Percentiles rank a stretch among this genome's conserved stretches.
Evolutionary conservation across 345 rosid genomes (phyloP).

Genomic region (Eucalyptus microcorys): DNA sequence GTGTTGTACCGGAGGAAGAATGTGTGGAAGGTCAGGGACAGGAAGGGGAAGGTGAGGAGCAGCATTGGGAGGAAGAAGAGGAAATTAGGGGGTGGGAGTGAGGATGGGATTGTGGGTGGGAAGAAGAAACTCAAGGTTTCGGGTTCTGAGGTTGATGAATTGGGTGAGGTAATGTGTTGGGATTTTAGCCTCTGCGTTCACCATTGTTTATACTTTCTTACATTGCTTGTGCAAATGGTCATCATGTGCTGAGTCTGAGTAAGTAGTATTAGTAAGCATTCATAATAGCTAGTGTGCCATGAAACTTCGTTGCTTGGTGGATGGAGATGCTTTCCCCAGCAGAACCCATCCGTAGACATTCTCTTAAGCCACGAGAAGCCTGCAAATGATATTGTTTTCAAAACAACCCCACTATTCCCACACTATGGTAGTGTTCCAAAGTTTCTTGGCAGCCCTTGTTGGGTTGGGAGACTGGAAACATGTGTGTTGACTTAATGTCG

Average conservation of each 20-base stretch:
- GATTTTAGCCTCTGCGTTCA: accelerated
- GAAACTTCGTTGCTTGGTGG: not conserved
- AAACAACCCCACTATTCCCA: not conserved
- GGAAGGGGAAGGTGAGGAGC: conserved; percentile 50
- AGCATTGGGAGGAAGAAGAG: conserved; percentile 47
- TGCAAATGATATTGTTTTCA: not conserved
- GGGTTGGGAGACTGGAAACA: not conserved
- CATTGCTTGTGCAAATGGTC: not conserved
- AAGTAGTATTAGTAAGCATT: not conserved
- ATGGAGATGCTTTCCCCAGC: not conserved
- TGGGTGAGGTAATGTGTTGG: not conserved
- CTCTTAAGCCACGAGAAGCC: not conserved
- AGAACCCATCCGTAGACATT: not conserved
- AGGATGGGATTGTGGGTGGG: not conserved
- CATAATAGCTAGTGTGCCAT: not conserved
- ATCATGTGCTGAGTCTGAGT: not conserved
- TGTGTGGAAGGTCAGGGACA: conserved; percentile 81
- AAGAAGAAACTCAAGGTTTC: conserved; percentile 23
- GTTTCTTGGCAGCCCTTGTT: not conserved
- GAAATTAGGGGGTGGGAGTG: conserved; percentile 13
- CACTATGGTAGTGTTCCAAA: not conserved
- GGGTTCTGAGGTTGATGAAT: not conserved
- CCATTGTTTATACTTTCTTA: not conserved
- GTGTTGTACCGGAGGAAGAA: conserved; percentile 60
- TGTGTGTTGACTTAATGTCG: not conserved